Evolutionary conservation across 805 yeast species (phyloP).

Genomic region (Starmerella etchellsii): DNA sequence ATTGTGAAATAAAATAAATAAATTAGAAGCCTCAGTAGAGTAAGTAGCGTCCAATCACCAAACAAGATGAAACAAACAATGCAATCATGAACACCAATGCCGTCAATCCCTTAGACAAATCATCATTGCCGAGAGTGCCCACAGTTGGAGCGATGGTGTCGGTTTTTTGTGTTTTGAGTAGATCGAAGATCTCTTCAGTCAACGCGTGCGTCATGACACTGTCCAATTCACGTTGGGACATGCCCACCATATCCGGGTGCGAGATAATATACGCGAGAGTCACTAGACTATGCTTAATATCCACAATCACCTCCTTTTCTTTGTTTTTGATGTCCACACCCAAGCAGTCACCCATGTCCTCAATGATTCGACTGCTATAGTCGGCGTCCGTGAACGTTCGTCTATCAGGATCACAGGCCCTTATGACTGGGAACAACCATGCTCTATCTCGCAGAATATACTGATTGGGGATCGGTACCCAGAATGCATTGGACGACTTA

Average conservation of each 20-base stretch:
- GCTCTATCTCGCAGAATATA: conserved; percentile 13
- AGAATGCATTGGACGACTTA: not conserved
- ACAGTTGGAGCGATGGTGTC: not conserved
- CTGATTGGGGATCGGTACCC: conserved; percentile 15
- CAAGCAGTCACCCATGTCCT: conserved; percentile 7
- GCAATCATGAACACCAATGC: conserved; percentile 13
- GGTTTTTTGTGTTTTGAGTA: not conserved
- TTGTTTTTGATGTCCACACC: conserved; percentile 3
- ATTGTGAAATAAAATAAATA: not conserved
- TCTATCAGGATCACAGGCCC: conserved; percentile 17
- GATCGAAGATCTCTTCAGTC: conserved; percentile 7
- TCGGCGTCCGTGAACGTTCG: conserved; percentile 6
- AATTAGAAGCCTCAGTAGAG: conserved; percentile 15
- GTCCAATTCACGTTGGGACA: conserved; percentile 5
- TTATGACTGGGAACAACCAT: conserved; percentile 16
- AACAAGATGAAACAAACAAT: conserved; percentile 18
- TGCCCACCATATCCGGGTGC: conserved; percentile 6
- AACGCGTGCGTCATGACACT: conserved; percentile 3
- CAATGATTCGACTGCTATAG: conserved; percentile 7
- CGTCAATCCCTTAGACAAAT: conserved; percentile 10
- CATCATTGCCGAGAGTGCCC: not conserved
- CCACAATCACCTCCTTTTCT: conserved; percentile 5
- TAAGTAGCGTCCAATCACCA: conserved; percentile 15
- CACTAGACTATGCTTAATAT: conserved; percentile 7
- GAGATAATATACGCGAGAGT: conserved; percentile 6